phyloP scores from a whole-genome alignment of 2,329 filamentous ascomycete species.

The Sphaerulina musiva region DNA sequence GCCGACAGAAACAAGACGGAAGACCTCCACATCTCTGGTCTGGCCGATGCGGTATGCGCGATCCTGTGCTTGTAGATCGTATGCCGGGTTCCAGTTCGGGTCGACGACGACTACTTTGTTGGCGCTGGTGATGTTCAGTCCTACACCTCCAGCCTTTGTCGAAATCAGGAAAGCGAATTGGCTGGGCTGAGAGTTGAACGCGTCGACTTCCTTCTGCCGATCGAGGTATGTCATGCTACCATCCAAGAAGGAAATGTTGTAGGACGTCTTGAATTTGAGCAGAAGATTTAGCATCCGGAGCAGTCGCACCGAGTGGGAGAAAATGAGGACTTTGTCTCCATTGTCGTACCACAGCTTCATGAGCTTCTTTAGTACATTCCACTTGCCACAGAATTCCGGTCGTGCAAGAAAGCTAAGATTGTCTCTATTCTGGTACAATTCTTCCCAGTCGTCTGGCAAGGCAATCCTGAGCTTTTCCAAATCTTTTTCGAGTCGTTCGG shows the following conservation, averaged over 20 bases:
- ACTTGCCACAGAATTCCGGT: conserved; percentile 91
- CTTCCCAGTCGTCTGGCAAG: conserved; percentile 66
- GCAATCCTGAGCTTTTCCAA: conserved; percentile 66
- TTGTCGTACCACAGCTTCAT: conserved; percentile 83
- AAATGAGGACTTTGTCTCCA: conserved; percentile 91
- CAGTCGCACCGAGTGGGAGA: conserved; percentile 83
- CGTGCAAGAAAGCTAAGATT: conserved; percentile 75
- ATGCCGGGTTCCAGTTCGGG: conserved; percentile 94
- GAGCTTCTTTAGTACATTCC: conserved; percentile 82
- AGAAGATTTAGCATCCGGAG: conserved; percentile 77
- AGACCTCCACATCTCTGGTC: conserved; percentile 86
- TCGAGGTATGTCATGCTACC: conserved; percentile 78
- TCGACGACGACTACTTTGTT: conserved; percentile 98
- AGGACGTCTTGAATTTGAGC: conserved; percentile 74
- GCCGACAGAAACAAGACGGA: conserved; percentile 79
- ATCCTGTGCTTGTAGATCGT: conserved; percentile 93
- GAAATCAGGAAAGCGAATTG: conserved; percentile 96
- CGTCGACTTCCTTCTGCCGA: conserved; percentile 70
- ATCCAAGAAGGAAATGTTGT: conserved; percentile 86
- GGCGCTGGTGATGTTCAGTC: conserved; percentile 91
- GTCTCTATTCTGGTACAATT: conserved; percentile 67
- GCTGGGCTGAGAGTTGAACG: conserved; percentile 79
- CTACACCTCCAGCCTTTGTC: conserved; percentile 86
- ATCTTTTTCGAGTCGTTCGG: conserved; percentile 72
- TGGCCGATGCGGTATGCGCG: conserved; percentile 94